A percentile compares a stretch with the other conserved stretches of the same genome.
Conservation (phyloP, 164 flowering plant species). For the Chimonanthus praecox region DNA sequence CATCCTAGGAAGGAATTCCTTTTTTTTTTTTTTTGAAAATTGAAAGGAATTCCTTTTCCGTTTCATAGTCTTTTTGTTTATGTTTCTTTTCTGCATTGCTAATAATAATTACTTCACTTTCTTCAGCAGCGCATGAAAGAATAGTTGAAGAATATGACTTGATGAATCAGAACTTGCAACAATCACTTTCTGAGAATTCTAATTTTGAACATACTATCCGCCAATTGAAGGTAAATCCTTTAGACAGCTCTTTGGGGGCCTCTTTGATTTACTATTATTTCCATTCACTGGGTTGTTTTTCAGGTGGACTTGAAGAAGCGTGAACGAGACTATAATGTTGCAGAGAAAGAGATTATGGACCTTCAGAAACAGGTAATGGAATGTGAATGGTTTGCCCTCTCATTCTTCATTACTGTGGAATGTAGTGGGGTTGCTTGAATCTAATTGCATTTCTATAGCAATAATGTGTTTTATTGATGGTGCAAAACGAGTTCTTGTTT, state of each 20-base stretch:
- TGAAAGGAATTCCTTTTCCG: no score
- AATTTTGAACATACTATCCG: conserved; percentile 46
- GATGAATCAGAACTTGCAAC: conserved; percentile 65
- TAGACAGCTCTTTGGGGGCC: neutral
- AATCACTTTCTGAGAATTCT: conserved; percentile 53
- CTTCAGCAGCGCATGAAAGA: conserved; percentile 71
- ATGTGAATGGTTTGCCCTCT: neutral
- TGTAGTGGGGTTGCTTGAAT: neutral
- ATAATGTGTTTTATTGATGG: no score
- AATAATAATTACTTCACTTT: conserved; percentile 5
- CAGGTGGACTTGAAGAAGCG: conserved; percentile 76
- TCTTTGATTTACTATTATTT: neutral
- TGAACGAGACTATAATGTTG: conserved; percentile 58
- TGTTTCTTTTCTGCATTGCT: neutral
- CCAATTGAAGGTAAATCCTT: conserved; percentile 52
- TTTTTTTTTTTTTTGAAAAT: no score
- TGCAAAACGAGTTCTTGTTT: neutral
- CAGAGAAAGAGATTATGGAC: conserved; percentile 71
- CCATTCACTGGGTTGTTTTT: conserved; percentile 1
- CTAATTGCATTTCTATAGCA: neutral
- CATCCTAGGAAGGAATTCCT: no score
- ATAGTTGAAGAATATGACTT: conserved; percentile 71
- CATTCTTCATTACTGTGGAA: neutral
- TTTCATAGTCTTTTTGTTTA: neutral
- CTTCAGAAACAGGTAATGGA: conserved; percentile 70